Evolutionary conservation across 176 grass and related monocot genomes (phyloP).

Genomic region (Carex myosuroides): DNA sequence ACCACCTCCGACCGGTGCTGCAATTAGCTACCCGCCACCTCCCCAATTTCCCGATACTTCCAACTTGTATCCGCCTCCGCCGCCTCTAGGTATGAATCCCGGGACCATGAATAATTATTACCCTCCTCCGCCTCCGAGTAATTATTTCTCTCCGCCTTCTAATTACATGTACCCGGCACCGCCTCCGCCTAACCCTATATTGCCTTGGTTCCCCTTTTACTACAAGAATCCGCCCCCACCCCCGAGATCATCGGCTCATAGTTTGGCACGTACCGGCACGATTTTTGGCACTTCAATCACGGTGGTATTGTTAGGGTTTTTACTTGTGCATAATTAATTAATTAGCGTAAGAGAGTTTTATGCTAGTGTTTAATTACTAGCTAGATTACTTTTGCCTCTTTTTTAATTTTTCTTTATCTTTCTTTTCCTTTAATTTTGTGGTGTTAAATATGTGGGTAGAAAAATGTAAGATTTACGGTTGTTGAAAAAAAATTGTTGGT

Average conservation of each 20-base stretch:
- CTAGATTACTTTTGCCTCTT: background rate
- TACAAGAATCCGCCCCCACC: conserved; percentile 24
- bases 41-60: background rate
- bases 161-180: background rate
- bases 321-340: background rate
- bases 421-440: background rate
- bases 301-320: conserved; percentile 1
- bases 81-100: background rate
- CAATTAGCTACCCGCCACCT: conserved; percentile 8
- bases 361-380: background rate
- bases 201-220: conserved; percentile 36
- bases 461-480: too few species aligned
- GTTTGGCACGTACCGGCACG: background rate
- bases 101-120: background rate
- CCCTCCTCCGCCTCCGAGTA: background rate
- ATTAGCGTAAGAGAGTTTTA: background rate
- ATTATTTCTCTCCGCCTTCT: conserved; percentile 11
- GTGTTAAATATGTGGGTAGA: background rate
- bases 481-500: too few species aligned
- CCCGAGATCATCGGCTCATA: background rate
- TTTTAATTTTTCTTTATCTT: background rate
- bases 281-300: background rate
- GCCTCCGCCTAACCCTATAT: conserved; percentile 30
- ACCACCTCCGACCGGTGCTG: conserved; percentile 2
- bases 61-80: conserved; percentile 8